Percentiles rank a stretch among this genome's conserved stretches.
These are phyloP conservation scores for Salix caprea DNA, from an alignment of 345 rosid species.

Conservation along the genomic window DNA sequence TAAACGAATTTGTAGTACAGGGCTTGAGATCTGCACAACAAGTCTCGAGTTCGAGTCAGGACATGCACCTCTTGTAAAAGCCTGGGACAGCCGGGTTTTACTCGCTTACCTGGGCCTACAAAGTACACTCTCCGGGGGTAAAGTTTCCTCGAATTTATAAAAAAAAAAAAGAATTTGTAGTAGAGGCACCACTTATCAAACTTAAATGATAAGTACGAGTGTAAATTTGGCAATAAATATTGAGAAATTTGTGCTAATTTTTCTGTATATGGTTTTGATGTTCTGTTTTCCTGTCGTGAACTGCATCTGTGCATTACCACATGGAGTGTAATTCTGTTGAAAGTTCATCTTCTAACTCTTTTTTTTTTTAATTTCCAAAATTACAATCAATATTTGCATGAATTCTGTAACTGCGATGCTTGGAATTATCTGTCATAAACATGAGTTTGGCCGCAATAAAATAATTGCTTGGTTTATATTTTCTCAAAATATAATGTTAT, in stretches of 20 bases:
- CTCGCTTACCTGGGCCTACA: too few species aligned
- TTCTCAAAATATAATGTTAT: not conserved
- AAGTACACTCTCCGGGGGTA: fast-evolving
- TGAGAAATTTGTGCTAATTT: conserved; percentile 2
- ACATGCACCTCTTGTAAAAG: too few species aligned
- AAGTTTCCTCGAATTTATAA: too few species aligned
- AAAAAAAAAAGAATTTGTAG: not conserved
- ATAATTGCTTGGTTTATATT: not conserved
- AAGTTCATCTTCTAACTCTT: not conserved
- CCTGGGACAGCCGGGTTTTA: too few species aligned
- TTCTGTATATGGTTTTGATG: conserved; percentile 11
- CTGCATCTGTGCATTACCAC: not conserved
- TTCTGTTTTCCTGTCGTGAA: not conserved
- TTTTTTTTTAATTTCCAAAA: not conserved
- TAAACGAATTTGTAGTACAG: not conserved
- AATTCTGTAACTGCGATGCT: not conserved
- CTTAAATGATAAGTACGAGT: conserved; percentile 1
- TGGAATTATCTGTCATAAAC: not conserved
- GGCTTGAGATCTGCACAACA: too few species aligned
- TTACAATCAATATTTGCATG: not conserved
- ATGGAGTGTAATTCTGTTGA: not conserved
- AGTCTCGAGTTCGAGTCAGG: too few species aligned
- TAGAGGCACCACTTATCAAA: conserved; percentile 10
- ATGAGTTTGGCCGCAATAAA: not conserved
- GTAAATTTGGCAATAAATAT: conserved; percentile 8